Evolutionary conservation across 129 eudicot genomes (phyloP), one percentile per base, ranked within the genome.

Genomic region (Ambrosia trifida): DNA sequence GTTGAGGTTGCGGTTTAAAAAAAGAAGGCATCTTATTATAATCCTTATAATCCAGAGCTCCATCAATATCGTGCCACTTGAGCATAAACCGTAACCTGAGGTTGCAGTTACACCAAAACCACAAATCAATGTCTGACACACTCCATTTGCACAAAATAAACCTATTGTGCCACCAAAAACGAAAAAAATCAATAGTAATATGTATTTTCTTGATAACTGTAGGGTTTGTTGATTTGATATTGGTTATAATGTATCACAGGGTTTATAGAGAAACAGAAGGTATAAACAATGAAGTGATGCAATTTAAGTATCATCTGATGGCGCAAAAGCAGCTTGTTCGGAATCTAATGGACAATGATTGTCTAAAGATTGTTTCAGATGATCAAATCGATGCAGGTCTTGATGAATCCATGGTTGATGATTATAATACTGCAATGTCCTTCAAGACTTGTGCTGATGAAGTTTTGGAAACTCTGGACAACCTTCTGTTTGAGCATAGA

Each of bases 401-500:
- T 60, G 82, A 83, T 50, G 87, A 87, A 69, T 19, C 74, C 46
- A 11, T 20, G 43, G 46, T 19, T 47, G 47, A 20, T 32, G 76
- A 78, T 43, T 60, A 69, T 35, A 62, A 88, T 64, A 77, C 82
- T 9, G 69, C 72, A 20, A 70, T 80, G 76, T 54, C 46, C 6
- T 70, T 85, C 24, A 79, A 85, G 68, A 32, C 70, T 45, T 75
- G 82, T 64, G 78, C 83, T 5, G 75, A 74, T 28, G 77, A 81
- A 47, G 79, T 90, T 72, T 76, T 85, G 18, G 96, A 83, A 45
- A 69, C 72, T 63, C 72, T 90, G 30, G 96, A 90, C 76, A 62
- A 79, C 38, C 85, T 87, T 66, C 75, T 87, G 24, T 85, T 76
- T 28, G 95, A 87, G 75, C 88, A 83, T 40, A 83, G 88, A 64